Evolutionary conservation across 345 rosid species (phyloP).

Genomic region (Boechera divaricarpa): DNA sequence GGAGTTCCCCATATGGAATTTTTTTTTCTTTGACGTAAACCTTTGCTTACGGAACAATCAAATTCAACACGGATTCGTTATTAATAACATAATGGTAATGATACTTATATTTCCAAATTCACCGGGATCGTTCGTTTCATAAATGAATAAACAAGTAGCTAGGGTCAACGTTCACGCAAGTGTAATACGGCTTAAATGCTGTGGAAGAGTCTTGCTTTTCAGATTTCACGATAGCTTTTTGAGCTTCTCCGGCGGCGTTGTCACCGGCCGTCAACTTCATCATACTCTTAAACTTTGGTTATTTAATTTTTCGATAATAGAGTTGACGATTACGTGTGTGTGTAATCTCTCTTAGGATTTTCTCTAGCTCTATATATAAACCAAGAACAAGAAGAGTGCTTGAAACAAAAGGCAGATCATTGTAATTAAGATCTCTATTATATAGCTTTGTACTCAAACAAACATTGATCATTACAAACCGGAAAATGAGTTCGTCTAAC

Average conservation of each 20-base stretch:
- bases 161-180: conserved; percentile 32
- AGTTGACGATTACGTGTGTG: conserved; percentile 32
- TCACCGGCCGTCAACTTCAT: conserved; percentile 82
- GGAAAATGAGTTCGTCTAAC: conserved; percentile 50
- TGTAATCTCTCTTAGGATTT: background rate
- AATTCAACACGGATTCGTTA: conserved; percentile 30
- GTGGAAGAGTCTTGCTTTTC: conserved; percentile 50
- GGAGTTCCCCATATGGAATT: conserved; percentile 13
- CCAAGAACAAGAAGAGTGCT: conserved; percentile 28
- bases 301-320: conserved; percentile 1
- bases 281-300: conserved; percentile 32
- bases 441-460: conserved; percentile 11
- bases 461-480: conserved; percentile 17
- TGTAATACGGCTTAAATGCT: conserved; percentile 37
- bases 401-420: conserved; percentile 23
- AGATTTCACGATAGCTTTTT: conserved; percentile 60
- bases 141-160: conserved; percentile 21
- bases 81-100: background rate
- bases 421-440: background rate
- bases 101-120: conserved; percentile 15
- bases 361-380: conserved; percentile 23
- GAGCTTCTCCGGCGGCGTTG: conserved; percentile 77
- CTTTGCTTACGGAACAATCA: conserved; percentile 35
- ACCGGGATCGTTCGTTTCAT: conserved; percentile 8
- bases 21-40: conserved; percentile 1